These are phyloP conservation scores for Colletotrichum camelliae DNA, from an alignment of 2,329 filamentous ascomycete genomes.

Conservation along the genomic window DNA sequence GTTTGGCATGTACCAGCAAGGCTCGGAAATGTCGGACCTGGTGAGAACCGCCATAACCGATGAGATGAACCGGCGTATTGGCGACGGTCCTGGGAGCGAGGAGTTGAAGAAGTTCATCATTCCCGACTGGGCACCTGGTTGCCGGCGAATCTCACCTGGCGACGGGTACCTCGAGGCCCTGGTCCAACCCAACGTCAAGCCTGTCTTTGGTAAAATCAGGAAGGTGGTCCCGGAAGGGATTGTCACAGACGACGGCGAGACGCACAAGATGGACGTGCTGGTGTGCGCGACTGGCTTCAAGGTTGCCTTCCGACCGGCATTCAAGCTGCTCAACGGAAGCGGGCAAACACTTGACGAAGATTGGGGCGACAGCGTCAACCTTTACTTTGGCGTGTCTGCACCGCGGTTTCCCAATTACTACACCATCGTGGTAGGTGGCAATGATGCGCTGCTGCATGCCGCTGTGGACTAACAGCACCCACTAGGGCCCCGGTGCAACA, in stretches of 20 bases:
- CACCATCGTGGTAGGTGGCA: constrained; percentile 30
- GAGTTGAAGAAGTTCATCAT: constrained; percentile 45
- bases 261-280: constrained; percentile 35
- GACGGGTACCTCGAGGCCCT: constrained; percentile 48
- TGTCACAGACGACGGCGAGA: constrained; percentile 30
- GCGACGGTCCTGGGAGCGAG: constrained; percentile 39
- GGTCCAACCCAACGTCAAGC: constrained; percentile 47
- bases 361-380: constrained; percentile 44
- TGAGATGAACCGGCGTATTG: constrained; percentile 48
- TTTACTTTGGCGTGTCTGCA: constrained; percentile 50
- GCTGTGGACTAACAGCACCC: neutral
- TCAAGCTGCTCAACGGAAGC: constrained; percentile 40
- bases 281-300: constrained; percentile 48
- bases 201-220: constrained; percentile 42
- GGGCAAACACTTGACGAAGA: constrained; percentile 45
- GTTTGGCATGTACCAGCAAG: constrained; percentile 47
- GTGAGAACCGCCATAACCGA: constrained; percentile 43
- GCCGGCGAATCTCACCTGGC: constrained; percentile 45
- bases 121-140: constrained; percentile 49
- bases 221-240: constrained; percentile 37
- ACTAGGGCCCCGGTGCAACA: constrained; percentile 41
- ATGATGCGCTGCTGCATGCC: neutral
- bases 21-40: constrained; percentile 41
- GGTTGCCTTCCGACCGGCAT: constrained; percentile 44
- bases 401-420: constrained; percentile 53